Base-by-base conservation (phyloP, 139 green algal species). In the Closterium sp. region DNA sequence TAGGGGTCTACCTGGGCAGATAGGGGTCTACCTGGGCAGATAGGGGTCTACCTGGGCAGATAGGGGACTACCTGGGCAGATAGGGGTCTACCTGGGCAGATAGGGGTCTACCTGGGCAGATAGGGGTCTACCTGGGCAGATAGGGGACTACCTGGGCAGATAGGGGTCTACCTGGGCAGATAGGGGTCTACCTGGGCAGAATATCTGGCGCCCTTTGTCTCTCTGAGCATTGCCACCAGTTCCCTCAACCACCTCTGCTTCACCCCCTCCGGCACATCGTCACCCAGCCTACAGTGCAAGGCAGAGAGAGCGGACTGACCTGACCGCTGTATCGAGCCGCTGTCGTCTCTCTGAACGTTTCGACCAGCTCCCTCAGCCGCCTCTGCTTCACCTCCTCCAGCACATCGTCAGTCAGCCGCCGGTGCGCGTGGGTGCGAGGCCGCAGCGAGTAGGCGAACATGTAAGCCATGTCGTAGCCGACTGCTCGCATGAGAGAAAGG, bases 381-480 rank as follows among this genome's bases (percentile, higher is more conserved):
- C 92, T 76, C 35, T 92, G 66, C 91, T 98, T 98, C 31, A 96
- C 95, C 3, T 90, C 94, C n/a, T 94, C 92, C 5, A 94, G 93
- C 8, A 98, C 95, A 93, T 97, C 94, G 86, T 97, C 97, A 89
- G 92, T 34, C 31, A 96, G 92, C 76, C 97, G 95, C 2, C 97
- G 91, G 23, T 97, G 95, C 25, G 97, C 97, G 87, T 97, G 93
- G 1, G 97, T 99, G 90, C 96, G 96, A 9, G 97, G 95, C 1
- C 97, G 94, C 69, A 95, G 30, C 33, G 90, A 96, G 96, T 98
- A 99, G 21, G 96, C 95, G 93, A 98, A 99, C 91, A 98, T 91
- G 91, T 98, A 99, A 6, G 96, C 97, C 88, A 96, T 93, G 43
- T 98, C 96, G 89, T 96, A 99, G 9, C 91, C 90, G 0, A 95